Base-by-base conservation (phyloP, 139 green algal species). In the Chlorella sp. region DNA sequence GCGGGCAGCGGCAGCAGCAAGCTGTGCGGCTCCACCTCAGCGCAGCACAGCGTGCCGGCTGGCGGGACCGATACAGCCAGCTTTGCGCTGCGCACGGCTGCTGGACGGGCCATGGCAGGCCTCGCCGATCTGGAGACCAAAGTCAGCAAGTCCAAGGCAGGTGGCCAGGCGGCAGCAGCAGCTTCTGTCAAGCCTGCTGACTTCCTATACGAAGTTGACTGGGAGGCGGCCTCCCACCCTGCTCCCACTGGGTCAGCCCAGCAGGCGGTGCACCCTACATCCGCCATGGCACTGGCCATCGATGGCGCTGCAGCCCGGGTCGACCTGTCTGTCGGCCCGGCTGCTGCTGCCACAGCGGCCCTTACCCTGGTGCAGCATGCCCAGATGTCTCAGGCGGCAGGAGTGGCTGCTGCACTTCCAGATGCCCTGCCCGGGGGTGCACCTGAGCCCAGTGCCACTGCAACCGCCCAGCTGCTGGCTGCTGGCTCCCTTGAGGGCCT, bases 201-300 rank as follows among this genome's bases (percentile, higher is more conserved):
- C 16, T 90, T 83, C 24, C n/a, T 90, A 4, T 90, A 88, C 36
- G 82, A 85, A 51, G 67, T 90, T 0, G 68, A 73, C 16, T 86
- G 69, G 83, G 48, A 88, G 56, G 56, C 80, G 22, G 64, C 80
- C 1, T 73, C 38, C 34, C 51, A 89, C 48, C 85, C 85, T 3
- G 51, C 51, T 24, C 51, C 51, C 28, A 44, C 64, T 70, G 64
- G 6, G 64, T 2, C 16, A 24, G 24, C 5, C 7, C 32, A 78
- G 72, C 43, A 38, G 30, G 43, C 43, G 1, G 3, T 32, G 34
- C 20, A 16, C 16, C 6, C 43, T 56, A 22, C 48, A 48, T 24
- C 46, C 4, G 51, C 54, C 0, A 36, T 48, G 36, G 65, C 68
- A 43, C 58, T 65, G 9, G 48, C 58, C 32, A 19, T 70, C 24